Percentiles rank a stretch among this genome's conserved stretches.
phyloP scores from a whole-genome alignment of 441 rosid genomes.

The Cnidoscolus chayamansa region DNA sequence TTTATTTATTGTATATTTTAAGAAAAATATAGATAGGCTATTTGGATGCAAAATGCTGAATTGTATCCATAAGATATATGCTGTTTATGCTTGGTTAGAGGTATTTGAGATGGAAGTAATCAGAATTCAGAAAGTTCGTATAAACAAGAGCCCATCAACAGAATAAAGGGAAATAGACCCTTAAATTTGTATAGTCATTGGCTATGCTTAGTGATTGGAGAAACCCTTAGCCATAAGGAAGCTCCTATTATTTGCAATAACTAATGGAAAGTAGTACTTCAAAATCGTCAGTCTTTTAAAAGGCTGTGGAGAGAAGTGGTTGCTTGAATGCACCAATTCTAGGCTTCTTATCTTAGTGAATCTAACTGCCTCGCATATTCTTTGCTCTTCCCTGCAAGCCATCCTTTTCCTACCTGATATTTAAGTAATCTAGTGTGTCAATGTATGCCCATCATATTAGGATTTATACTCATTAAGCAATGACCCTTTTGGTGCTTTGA shows the following conservation, averaged over 20 bases:
- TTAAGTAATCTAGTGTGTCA: background rate
- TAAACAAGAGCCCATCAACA: background rate
- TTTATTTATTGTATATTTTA: background rate
- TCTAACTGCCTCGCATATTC: background rate
- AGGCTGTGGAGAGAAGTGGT: background rate
- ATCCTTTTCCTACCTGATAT: background rate
- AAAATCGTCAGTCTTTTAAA: background rate
- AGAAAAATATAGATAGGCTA: background rate
- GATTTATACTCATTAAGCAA: no score
- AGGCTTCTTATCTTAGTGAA: background rate
- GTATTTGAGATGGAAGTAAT: background rate
- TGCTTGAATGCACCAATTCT: background rate
- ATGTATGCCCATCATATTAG: no score
- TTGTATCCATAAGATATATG: background rate
- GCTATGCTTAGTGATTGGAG: background rate
- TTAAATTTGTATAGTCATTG: background rate
- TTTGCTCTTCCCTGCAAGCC: background rate
- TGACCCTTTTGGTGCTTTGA: no score
- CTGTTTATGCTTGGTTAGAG: background rate
- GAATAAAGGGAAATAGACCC: background rate
- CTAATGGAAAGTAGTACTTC: background rate
- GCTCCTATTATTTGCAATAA: background rate
- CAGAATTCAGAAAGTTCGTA: background rate
- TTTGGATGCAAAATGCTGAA: background rate
- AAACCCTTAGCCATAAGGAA: no score